Conservation (phyloP, 1,284 basidiomycete species). For the Melampsora larici-populina region DNA sequence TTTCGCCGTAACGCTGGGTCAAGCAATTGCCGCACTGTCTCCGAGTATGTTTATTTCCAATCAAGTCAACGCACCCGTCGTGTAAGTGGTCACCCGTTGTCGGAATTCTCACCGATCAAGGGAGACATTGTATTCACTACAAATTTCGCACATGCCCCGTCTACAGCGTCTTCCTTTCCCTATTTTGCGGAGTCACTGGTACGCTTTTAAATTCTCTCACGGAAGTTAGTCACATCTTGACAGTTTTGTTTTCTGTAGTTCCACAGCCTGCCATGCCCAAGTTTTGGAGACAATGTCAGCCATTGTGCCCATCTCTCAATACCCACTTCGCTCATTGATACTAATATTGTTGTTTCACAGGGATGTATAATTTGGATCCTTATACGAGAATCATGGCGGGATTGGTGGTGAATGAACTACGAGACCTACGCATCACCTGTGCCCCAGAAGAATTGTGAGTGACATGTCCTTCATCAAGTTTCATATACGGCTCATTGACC, state of each 20-base stretch:
- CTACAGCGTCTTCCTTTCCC: not conserved
- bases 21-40: not conserved
- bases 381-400: constrained; percentile 54
- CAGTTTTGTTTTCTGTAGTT: constrained; percentile 7
- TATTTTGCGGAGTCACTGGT: constrained; percentile 46
- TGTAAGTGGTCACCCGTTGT: not conserved
- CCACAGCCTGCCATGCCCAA: constrained; percentile 60
- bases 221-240: too few relatives aligned
- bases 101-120: not conserved
- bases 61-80: not conserved
- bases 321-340: constrained; percentile 60
- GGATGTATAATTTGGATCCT: constrained; percentile 42
- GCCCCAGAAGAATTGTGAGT: constrained; percentile 65
- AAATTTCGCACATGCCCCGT: not conserved
- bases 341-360: constrained; percentile 58
- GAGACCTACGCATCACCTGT: constrained; percentile 69
- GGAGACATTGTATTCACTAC: too few relatives aligned
- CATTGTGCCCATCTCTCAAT: constrained; percentile 51
- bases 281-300: constrained; percentile 76
- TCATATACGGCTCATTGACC: constrained; percentile 65
- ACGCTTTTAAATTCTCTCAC: too few relatives aligned
- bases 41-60: not conserved
- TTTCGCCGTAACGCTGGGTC: not conserved
- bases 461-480: constrained; percentile 70
- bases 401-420: constrained; percentile 75